Conservation (phyloP, 805 yeast species). For the Metschnikowia kunwiensis region DNA sequence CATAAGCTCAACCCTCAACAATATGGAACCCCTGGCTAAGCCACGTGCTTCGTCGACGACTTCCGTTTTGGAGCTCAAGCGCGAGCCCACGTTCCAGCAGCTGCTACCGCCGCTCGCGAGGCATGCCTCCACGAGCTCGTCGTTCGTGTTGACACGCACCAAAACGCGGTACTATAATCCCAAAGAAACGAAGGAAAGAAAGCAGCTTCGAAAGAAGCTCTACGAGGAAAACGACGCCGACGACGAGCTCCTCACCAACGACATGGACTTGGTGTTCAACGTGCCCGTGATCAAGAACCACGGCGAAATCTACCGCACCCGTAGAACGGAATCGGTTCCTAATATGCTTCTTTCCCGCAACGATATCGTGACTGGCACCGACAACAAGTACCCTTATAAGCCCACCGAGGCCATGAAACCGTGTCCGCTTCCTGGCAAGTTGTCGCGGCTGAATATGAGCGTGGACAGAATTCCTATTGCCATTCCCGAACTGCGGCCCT, state of each 20-base stretch:
- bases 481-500: constrained; percentile 7
- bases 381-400: constrained; percentile 24
- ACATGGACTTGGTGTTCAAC: constrained; percentile 40
- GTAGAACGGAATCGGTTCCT: constrained; percentile 15
- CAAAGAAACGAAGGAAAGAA: constrained; percentile 38
- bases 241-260: constrained; percentile 37
- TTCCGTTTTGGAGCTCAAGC: constrained; percentile 9
- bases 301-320: constrained; percentile 29
- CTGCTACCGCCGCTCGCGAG: constrained; percentile 10
- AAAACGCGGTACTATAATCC: constrained; percentile 35
- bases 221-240: constrained; percentile 43
- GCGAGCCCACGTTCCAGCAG: constrained; percentile 2
- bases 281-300: constrained; percentile 41
- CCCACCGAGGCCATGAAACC: constrained; percentile 16
- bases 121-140: constrained; percentile 14
- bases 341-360: constrained; percentile 23
- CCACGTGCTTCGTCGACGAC: constrained; percentile 18
- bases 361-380: constrained; percentile 26
- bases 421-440: constrained; percentile 20
- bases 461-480: constrained; percentile 6
- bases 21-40: not conserved
- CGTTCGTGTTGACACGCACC: constrained; percentile 28
- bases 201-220: constrained; percentile 34
- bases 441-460: constrained; percentile 11
- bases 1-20: too few relatives aligned